Evolutionary conservation across 2,329 filamentous ascomycete species (phyloP), one percentile per base, ranked within the genome.

Genomic region (Apiospora hydei): DNA sequence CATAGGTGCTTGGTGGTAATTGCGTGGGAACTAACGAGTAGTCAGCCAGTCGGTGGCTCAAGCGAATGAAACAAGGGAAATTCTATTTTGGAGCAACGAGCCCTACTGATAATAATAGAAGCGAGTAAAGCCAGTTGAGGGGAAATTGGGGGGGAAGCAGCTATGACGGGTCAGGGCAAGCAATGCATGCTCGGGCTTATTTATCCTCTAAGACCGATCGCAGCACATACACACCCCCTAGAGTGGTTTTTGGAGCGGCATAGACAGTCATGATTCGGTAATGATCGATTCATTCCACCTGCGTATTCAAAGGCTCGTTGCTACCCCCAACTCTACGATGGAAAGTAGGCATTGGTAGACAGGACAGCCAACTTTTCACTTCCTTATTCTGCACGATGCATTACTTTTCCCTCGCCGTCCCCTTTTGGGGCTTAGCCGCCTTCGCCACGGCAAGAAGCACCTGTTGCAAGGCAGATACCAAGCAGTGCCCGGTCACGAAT

Each of bases 401-500:
- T 30, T n/a, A 30, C 4, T 46, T 43, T 30, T 26, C 67, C 11
- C 26, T 71, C 4, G 51, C 46, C 3, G 8, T 74, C n/a, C 34
- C 64, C 53, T 64, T 75, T 11, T 61, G 69, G 71, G 69, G 69
- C 21, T 30, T 73, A 0, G 38, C 57, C 5, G 6, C 66, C n/a
- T 5, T 73, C 13, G 69, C 26, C 3, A 41, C 57, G n/a, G 34
- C 16, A 18, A 41, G 57, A 11, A n/a, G 18, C 6, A 21, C 14
- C n/a, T 67, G 71, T 21, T 41, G 34, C 14, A 49, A 67, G 2
- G 51, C 53, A 30, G 26, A 30, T 18, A 10, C 46, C 26, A 51
- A 38, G 10, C 74, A 75, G 43, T 79, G 77, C n/a, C 77, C 78
- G 21, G 73, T 75, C 26, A 73, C 76, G 10, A 77, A 80, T 30